phyloP scores from a whole-genome alignment of 805 yeast species.

The Teunomyces lycoperdinae region DNA sequence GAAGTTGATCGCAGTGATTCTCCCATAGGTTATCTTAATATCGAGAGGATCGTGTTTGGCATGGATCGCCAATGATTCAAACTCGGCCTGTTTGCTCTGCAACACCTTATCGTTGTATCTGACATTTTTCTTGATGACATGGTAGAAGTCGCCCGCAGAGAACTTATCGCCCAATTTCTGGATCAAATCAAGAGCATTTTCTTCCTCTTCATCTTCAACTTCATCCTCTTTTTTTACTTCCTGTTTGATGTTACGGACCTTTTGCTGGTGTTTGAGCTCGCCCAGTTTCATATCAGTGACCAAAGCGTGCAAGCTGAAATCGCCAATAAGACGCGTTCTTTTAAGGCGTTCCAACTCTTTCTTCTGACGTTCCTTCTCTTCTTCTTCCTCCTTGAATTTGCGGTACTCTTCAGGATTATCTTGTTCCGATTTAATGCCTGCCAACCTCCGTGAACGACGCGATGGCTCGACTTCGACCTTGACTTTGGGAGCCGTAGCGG shows the following conservation, averaged over 20 bases:
- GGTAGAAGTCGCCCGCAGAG: slow-evolving; percentile 72
- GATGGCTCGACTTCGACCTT: slow-evolving; percentile 46
- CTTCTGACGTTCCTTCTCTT: slow-evolving; percentile 27
- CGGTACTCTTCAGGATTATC: slow-evolving; percentile 48
- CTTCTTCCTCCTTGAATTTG: slow-evolving; percentile 35
- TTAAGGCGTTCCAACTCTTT: slow-evolving; percentile 50
- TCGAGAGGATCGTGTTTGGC: slow-evolving; percentile 64
- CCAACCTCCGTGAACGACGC: slow-evolving; percentile 74
- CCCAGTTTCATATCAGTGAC: slow-evolving; percentile 42
- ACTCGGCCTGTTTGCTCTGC: slow-evolving; percentile 48
- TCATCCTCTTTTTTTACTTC: slow-evolving; percentile 1
- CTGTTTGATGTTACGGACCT: slow-evolving; percentile 13
- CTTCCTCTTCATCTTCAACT: slow-evolving; percentile 3
- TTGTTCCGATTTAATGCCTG: slow-evolving; percentile 54
- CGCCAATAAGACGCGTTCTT: slow-evolving; percentile 61
- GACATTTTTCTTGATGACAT: slow-evolving; percentile 37
- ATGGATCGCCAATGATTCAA: slow-evolving; percentile 50
- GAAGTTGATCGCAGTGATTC: slow-evolving; percentile 71
- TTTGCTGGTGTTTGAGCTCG: slow-evolving; percentile 26
- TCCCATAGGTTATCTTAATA: slow-evolving; percentile 63
- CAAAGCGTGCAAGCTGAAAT: slow-evolving; percentile 60
- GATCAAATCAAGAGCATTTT: slow-evolving; percentile 23
- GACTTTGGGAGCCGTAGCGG: slow-evolving; percentile 13
- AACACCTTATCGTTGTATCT: slow-evolving; percentile 39
- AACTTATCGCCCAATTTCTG: slow-evolving; percentile 46